phyloP scores from a whole-genome alignment of 306 rosid species.

The Citrullus mucosospermus region DNA sequence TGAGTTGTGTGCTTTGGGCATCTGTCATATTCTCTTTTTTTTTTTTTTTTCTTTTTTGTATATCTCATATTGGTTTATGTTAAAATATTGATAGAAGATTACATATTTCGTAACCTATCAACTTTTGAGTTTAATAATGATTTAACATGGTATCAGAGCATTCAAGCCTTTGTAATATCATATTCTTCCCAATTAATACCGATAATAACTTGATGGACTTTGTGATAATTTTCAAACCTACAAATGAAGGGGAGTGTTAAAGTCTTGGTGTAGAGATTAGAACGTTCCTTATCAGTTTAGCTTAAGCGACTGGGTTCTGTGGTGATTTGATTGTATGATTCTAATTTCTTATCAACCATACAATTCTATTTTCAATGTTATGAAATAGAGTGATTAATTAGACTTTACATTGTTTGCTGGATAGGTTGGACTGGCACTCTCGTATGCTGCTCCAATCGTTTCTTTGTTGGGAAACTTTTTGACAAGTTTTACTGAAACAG shows the following conservation, averaged over 20 bases:
- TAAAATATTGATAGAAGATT: not conserved
- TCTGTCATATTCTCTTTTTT: not conserved
- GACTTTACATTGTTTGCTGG: not conserved
- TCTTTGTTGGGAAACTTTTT: slow-evolving; percentile 72
- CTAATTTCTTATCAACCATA: not conserved
- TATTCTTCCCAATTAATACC: not conserved
- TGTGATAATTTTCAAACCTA: not conserved
- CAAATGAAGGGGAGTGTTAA: not conserved
- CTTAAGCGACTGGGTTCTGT: not conserved
- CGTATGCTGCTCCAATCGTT: slow-evolving; percentile 85
- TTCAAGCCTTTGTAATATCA: not conserved
- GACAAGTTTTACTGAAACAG: slow-evolving; percentile 91
- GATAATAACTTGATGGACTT: not conserved
- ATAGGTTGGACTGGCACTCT: slow-evolving; percentile 93
- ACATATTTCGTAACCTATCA: not conserved
- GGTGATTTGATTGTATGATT: not conserved
- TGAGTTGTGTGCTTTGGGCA: not conserved
- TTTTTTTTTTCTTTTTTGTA: not conserved
- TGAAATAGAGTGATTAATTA: not conserved
- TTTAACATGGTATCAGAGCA: not conserved
- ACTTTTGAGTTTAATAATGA: not conserved
- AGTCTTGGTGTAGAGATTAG: too few species aligned
- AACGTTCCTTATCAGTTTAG: too few species aligned
- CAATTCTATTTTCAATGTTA: not conserved
- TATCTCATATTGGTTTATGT: not conserved